Conservation (phyloP, 1,139 yeast genomes). For the Trichomonascaceae sp. region DNA sequence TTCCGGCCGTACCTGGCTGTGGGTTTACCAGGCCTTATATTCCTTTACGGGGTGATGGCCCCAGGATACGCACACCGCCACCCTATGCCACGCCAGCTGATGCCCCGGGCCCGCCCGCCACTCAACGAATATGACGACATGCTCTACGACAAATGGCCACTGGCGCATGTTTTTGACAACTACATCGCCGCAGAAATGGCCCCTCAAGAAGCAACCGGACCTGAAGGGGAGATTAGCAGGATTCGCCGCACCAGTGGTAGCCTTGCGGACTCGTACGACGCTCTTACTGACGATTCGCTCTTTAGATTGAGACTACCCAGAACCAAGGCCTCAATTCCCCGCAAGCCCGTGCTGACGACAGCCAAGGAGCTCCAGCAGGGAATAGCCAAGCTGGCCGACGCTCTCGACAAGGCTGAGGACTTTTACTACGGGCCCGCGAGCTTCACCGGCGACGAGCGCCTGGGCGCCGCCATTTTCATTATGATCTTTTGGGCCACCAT, state of each 20-base stretch:
- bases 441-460: conserved; percentile 50
- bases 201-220: conserved; percentile 1
- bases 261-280: not conserved
- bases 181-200: not conserved
- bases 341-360: conserved; percentile 29
- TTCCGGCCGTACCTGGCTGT: conserved; percentile 59
- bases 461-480: conserved; percentile 43
- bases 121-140: conserved; percentile 5
- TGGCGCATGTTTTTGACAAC: not conserved
- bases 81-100: conserved; percentile 22
- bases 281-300: not conserved
- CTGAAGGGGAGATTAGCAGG: conserved; percentile 3
- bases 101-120: conserved; percentile 8
- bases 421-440: conserved; percentile 55
- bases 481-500: conserved; percentile 34
- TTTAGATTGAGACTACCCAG: not conserved
- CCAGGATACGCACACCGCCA: conserved; percentile 66
- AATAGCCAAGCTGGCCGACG: conserved; percentile 41
- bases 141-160: conserved; percentile 2
- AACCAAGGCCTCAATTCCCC: conserved; percentile 1
- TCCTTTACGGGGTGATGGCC: conserved; percentile 47
- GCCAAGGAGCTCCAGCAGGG: conserved; percentile 53
- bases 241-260: not conserved
- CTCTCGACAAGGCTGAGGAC: conserved; percentile 40
- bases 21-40: conserved; percentile 46